phyloP scores from a whole-genome alignment of 2,329 filamentous ascomycete genomes.

The Xenoacremonium recifei region DNA sequence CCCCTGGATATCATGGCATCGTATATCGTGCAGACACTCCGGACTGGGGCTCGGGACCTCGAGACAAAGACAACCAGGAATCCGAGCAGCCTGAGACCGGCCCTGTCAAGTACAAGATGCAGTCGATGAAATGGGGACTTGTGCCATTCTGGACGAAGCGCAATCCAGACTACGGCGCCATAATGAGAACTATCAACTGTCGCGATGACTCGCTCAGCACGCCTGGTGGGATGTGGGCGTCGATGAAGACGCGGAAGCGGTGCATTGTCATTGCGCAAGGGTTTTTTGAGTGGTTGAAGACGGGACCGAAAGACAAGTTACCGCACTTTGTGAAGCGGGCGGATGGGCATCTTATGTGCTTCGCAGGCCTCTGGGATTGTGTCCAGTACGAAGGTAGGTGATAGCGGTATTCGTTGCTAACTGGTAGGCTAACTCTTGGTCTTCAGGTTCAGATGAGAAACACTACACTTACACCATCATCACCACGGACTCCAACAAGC shows the following conservation, averaged over 20 bases:
- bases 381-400: constrained; percentile 74
- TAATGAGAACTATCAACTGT: constrained; percentile 93
- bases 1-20: constrained; percentile 79
- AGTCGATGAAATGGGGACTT: constrained; percentile 95
- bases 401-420: no score
- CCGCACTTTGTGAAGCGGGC: constrained; percentile 82
- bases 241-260: constrained; percentile 85
- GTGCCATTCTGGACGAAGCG: constrained; percentile 92
- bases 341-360: constrained; percentile 81
- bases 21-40: constrained; percentile 78
- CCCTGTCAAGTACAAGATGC: constrained; percentile 65
- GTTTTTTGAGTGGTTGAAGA: constrained; percentile 96
- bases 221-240: constrained; percentile 82
- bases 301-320: constrained; percentile 70
- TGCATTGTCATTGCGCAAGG: constrained; percentile 88
- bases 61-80: constrained; percentile 14
- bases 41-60: constrained; percentile 54
- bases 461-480: constrained; percentile 91
- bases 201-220: constrained; percentile 80
- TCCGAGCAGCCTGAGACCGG: background rate
- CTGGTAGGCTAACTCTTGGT: no score
- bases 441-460: constrained; percentile 51
- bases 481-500: constrained; percentile 81
- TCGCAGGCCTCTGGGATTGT: constrained; percentile 91
- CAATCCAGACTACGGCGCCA: constrained; percentile 71